phyloP scores from a whole-genome alignment of 2,329 filamentous ascomycete genomes.

The Lizonia empirigonia region DNA sequence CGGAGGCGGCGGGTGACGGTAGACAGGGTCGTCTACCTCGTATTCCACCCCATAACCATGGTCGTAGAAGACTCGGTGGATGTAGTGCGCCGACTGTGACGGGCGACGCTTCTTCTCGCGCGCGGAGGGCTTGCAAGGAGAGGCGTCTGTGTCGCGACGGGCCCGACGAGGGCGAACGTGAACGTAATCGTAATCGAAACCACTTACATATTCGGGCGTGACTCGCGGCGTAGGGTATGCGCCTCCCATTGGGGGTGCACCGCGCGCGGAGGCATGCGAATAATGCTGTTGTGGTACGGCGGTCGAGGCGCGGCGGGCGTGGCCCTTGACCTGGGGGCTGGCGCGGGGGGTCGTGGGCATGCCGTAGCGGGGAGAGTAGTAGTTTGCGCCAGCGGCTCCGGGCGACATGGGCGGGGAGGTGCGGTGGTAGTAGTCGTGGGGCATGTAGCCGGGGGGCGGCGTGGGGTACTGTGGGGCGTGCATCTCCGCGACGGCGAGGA shows the following conservation, averaged over 20 bases:
- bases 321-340: constrained; percentile 54
- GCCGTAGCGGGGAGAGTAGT: constrained; percentile 61
- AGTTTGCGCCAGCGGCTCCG: constrained; percentile 50
- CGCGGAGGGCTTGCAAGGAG: constrained; percentile 49
- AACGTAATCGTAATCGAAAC: constrained; percentile 57
- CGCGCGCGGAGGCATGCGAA: constrained; percentile 46
- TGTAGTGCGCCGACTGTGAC: constrained; percentile 59
- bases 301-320: constrained; percentile 63
- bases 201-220: constrained; percentile 70
- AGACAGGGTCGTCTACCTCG: constrained; percentile 52
- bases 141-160: constrained; percentile 47
- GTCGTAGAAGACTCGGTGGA: constrained; percentile 64
- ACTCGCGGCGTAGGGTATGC: constrained; percentile 58
- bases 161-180: constrained; percentile 52
- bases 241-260: constrained; percentile 51
- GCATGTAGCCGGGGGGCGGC: constrained; percentile 46
- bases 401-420: constrained; percentile 54
- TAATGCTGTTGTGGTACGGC: constrained; percentile 52
- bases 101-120: constrained; percentile 56
- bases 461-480: constrained; percentile 42
- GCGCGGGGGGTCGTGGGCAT: constrained; percentile 53
- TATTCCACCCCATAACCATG: constrained; percentile 55
- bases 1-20: constrained; percentile 56
- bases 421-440: constrained; percentile 44
- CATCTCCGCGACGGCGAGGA: constrained; percentile 29